Conservation (phyloP, 2,329 filamentous ascomycete genomes). For the Dothiorella sarmentorum region DNA sequence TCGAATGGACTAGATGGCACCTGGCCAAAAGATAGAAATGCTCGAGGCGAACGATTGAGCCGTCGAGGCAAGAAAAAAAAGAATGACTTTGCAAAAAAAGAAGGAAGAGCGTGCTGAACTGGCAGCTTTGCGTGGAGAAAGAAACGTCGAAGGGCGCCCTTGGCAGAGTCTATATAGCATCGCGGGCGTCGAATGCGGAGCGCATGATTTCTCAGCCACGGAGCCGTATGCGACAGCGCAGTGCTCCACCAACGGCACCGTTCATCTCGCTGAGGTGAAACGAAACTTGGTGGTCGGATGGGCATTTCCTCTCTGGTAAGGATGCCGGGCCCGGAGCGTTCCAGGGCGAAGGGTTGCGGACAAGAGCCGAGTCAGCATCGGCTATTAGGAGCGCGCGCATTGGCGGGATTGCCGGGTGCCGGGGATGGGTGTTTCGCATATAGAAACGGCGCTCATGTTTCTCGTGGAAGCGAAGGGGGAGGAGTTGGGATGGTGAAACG, state of each 20-base stretch:
- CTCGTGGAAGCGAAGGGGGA: conserved; percentile 6
- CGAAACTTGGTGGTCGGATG: conserved; percentile 4
- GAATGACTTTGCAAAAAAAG: conserved; percentile 14
- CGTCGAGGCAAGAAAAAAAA: conserved; percentile 18
- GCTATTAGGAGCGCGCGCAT: background rate
- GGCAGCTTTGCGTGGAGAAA: conserved; percentile 11
- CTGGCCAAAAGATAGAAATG: conserved; percentile 16
- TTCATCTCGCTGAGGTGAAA: conserved; percentile 19
- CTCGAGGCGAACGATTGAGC: conserved; percentile 15
- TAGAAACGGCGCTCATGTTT: conserved; percentile 2
- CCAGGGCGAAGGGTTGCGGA: background rate
- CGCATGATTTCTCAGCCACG: conserved; percentile 15
- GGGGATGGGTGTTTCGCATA: background rate
- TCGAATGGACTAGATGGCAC: background rate
- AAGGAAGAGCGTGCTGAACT: conserved; percentile 15
- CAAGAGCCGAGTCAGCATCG: background rate
- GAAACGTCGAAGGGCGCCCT: background rate
- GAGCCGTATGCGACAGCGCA: background rate
- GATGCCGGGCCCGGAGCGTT: background rate
- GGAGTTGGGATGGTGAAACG: background rate
- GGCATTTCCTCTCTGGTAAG: background rate
- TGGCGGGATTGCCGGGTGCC: background rate
- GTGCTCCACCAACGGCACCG: background rate
- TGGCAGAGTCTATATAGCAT: conserved; percentile 7
- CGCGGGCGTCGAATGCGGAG: background rate